Percentiles rank a stretch among this genome's conserved stretches.
phyloP scores from a whole-genome alignment of 495 filamentous ascomycete genomes.

The Penicillium egyptiacum region DNA sequence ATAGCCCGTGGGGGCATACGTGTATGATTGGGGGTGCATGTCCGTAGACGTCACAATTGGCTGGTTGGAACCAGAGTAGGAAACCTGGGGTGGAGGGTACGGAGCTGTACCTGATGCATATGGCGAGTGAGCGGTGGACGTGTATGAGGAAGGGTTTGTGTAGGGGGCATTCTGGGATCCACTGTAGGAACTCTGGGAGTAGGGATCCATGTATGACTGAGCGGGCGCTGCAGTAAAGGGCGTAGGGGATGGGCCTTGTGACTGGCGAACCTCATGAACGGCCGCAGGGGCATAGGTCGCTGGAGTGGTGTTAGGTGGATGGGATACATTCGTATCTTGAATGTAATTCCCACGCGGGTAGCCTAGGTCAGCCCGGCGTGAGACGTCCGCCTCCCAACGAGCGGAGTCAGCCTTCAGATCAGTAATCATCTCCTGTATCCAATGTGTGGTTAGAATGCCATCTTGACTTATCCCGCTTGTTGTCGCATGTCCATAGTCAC shows the following conservation, averaged over 20 bases:
- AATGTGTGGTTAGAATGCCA: conserved; percentile 12
- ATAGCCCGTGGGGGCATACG: conserved; percentile 43
- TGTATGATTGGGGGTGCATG: conserved; percentile 43
- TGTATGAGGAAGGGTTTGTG: conserved; percentile 35
- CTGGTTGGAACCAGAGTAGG: conserved; percentile 40
- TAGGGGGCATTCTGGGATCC: conserved; percentile 41
- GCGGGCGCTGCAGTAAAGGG: conserved; percentile 42
- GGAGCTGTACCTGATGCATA: conserved; percentile 38
- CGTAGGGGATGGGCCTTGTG: conserved; percentile 41
- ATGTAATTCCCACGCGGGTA: conserved; percentile 49
- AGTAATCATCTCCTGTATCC: conserved; percentile 76
- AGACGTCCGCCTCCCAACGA: conserved; percentile 73
- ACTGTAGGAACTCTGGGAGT: conserved; percentile 38
- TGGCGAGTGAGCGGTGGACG: conserved; percentile 38
- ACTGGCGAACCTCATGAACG: conserved; percentile 40
- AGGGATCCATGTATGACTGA: conserved; percentile 39
- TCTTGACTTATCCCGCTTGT: conserved; percentile 7
- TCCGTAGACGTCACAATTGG: conserved; percentile 41
- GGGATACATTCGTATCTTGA: conserved; percentile 44
- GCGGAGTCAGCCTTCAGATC: conserved; percentile 80
- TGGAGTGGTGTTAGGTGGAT: conserved; percentile 39
- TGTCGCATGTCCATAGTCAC: conserved; percentile 29
- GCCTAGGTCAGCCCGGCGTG: conserved; percentile 50
- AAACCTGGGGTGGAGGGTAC: conserved; percentile 39
- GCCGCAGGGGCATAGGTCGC: conserved; percentile 37